These are phyloP conservation scores for Clarireedia homoeocarpa DNA, from an alignment of 2,329 filamentous ascomycete species.

Conservation along the genomic window DNA sequence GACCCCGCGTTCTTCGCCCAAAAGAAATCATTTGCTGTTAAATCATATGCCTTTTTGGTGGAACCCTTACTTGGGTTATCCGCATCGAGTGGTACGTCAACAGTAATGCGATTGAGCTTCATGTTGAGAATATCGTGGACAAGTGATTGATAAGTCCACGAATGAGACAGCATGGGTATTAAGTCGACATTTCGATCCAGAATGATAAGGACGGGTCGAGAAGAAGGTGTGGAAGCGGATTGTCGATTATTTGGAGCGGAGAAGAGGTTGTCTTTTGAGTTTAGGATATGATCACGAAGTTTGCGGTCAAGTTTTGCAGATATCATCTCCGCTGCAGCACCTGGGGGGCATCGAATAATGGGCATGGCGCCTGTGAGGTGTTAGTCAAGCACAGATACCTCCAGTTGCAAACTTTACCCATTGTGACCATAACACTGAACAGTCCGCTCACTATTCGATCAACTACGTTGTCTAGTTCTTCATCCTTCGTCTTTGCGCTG, in stretches of 20 bases:
- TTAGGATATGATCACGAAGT: conserved; percentile 89
- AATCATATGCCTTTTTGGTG: conserved; percentile 84
- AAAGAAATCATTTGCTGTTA: conserved; percentile 89
- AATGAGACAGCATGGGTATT: conserved; percentile 97
- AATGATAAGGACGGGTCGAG: conserved; percentile 83
- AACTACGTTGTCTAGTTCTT: conserved; percentile 77
- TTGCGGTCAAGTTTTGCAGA: conserved; percentile 91
- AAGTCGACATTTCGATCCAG: conserved; percentile 94
- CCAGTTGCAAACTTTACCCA: conserved; percentile 52
- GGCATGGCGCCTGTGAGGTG: conserved; percentile 66
- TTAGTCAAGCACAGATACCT: conserved; percentile 21
- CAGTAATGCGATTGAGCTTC: conserved; percentile 87
- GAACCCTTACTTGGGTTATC: conserved; percentile 63
- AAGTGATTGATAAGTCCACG: conserved; percentile 80
- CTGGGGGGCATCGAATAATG: conserved; percentile 90
- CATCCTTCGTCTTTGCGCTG: conserved; percentile 82
- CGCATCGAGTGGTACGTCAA: conserved; percentile 77
- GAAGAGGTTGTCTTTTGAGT: conserved; percentile 97
- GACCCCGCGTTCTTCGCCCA: conserved; percentile 88
- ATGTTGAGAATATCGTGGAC: conserved; percentile 71
- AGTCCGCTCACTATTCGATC: conserved; percentile 90
- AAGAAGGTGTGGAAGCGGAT: conserved; percentile 53
- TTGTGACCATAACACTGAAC: conserved; percentile 98
- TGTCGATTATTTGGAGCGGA: conserved; percentile 52
- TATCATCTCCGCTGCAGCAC: conserved; percentile 88